phyloP scores from a whole-genome alignment of 306 rosid species.

The Sophora flavescens region DNA sequence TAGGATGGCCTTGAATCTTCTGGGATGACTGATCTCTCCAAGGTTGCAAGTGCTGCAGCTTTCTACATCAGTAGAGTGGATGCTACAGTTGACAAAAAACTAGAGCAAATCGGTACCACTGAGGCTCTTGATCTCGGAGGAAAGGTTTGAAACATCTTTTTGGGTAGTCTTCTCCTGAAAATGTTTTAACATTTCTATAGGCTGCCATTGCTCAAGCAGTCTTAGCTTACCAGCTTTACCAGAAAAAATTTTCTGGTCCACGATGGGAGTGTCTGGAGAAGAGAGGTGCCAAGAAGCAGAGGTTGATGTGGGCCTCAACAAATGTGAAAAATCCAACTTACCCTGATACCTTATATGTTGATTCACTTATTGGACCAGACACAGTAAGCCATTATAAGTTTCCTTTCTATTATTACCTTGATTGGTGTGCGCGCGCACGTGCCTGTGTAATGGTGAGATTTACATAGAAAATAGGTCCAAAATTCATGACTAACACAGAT shows the following conservation, averaged over 20 bases:
- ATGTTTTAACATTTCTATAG: conserved; percentile 32
- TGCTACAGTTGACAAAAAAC: conserved; percentile 72
- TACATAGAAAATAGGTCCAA: neutral
- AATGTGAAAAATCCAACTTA: conserved; percentile 51
- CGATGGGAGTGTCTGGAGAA: conserved; percentile 85
- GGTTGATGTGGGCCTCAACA: conserved; percentile 58
- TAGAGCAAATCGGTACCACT: conserved; percentile 73
- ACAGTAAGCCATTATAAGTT: conserved; percentile 64
- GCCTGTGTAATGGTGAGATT: conserved; percentile 21
- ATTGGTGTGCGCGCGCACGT: too few relatives aligned
- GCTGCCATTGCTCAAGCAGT: conserved; percentile 59
- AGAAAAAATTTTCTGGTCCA: conserved; percentile 85
- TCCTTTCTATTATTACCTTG: conserved; percentile 34
- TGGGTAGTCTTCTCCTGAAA: too few relatives aligned
- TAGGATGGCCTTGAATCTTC: conserved; percentile 94
- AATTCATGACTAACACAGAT: neutral
- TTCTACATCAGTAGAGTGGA: conserved; percentile 97
- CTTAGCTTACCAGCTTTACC: conserved; percentile 65
- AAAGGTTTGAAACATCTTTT: conserved; percentile 56
- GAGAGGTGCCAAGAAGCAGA: conserved; percentile 87
- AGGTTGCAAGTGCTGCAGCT: conserved; percentile 87
- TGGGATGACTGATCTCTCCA: conserved; percentile 72
- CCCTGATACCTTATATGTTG: conserved; percentile 51
- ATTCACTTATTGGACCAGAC: conserved; percentile 62
- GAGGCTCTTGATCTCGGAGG: conserved; percentile 91